phyloP scores from a whole-genome alignment of 2,329 filamentous ascomycete genomes.

The Chalara sp. region DNA sequence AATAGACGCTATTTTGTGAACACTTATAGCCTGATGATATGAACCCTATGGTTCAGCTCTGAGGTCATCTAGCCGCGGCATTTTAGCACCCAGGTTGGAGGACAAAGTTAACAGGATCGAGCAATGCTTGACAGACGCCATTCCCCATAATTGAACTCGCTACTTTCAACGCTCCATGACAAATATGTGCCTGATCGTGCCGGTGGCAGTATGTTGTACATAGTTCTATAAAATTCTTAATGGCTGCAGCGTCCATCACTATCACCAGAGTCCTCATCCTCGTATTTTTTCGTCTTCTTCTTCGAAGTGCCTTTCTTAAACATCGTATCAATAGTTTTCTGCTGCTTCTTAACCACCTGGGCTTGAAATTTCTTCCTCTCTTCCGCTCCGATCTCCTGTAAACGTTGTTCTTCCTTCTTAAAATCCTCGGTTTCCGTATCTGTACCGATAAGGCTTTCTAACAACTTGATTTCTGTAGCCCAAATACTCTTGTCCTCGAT shows the following conservation, averaged over 20 bases:
- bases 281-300: slow-evolving; percentile 31
- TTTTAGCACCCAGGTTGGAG: too few species aligned
- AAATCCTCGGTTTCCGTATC: slow-evolving; percentile 73
- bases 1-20: too few species aligned
- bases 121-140: too few species aligned
- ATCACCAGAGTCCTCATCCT: slow-evolving; percentile 18
- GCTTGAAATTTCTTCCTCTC: slow-evolving; percentile 72
- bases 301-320: slow-evolving; percentile 30
- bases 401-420: slow-evolving; percentile 50
- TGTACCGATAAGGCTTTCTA: slow-evolving; percentile 83
- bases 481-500: slow-evolving; percentile 77
- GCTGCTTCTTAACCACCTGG: slow-evolving; percentile 70
- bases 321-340: slow-evolving; percentile 30
- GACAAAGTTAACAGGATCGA: too few species aligned
- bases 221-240: background rate
- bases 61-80: too few species aligned
- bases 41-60: too few species aligned
- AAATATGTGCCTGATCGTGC: too few species aligned
- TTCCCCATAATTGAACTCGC: too few species aligned
- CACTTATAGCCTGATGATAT: too few species aligned
- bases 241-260: slow-evolving; percentile 23
- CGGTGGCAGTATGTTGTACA: too few species aligned
- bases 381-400: slow-evolving; percentile 60
- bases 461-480: slow-evolving; percentile 89
- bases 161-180: too few species aligned